These are phyloP conservation scores for Penicillium polonicum DNA, from an alignment of 2,329 filamentous ascomycete genomes.

Conservation along the genomic window DNA sequence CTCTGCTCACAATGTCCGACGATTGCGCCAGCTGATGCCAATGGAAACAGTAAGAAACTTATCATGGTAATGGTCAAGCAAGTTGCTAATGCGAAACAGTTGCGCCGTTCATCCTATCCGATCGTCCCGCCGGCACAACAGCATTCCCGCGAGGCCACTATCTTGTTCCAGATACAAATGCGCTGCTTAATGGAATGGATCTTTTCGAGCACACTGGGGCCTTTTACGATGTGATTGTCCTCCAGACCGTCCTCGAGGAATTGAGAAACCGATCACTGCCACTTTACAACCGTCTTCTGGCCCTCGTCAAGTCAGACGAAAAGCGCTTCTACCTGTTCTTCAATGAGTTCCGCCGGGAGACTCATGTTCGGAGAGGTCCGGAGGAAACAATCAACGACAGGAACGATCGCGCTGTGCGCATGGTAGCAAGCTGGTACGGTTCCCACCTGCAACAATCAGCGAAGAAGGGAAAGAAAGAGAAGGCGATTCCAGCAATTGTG, in stretches of 20 bases:
- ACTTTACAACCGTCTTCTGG: constrained; percentile 88
- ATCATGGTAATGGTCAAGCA: background rate
- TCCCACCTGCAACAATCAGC: constrained; percentile 68
- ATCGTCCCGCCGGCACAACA: constrained; percentile 80
- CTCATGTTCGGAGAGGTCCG: constrained; percentile 70
- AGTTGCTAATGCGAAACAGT: constrained; percentile 51
- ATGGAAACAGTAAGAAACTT: constrained; percentile 62
- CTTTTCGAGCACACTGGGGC: constrained; percentile 88
- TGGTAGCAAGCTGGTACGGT: constrained; percentile 85
- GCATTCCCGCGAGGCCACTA: constrained; percentile 86
- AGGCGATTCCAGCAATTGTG: constrained; percentile 71
- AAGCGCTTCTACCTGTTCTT: constrained; percentile 99
- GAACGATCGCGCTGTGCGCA: constrained; percentile 87
- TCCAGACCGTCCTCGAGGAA: constrained; percentile 96
- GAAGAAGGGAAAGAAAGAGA: constrained; percentile 54
- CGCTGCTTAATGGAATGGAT: constrained; percentile 92
- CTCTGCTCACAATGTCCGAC: constrained; percentile 75
- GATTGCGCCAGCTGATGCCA: constrained; percentile 74
- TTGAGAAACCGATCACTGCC: constrained; percentile 90
- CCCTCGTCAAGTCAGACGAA: constrained; percentile 89
- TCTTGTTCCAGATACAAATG: constrained; percentile 93
- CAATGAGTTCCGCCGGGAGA: constrained; percentile 95
- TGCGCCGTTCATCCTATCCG: constrained; percentile 81
- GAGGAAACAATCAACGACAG: constrained; percentile 93
- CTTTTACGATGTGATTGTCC: constrained; percentile 94